A percentile compares a stretch with the other conserved stretches of the same genome.
phyloP scores from a whole-genome alignment of 2,329 filamentous ascomycete species.

The Beauveria varroae region DNA sequence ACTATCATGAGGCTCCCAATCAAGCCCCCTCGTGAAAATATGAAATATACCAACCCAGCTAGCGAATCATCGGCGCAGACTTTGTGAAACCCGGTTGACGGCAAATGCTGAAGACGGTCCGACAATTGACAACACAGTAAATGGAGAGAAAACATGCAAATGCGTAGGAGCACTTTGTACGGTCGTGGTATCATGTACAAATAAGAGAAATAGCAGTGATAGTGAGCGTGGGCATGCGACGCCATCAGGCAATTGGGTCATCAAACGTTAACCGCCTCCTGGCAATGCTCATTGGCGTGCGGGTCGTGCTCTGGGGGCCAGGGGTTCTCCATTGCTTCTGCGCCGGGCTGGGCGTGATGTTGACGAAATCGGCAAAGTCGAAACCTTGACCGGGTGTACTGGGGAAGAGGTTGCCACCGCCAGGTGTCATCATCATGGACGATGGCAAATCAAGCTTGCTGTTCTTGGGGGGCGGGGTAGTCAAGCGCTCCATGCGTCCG shows the following conservation, averaged over 20 bases:
- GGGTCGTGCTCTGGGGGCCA: conserved; percentile 40
- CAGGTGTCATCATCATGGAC: conserved; percentile 84
- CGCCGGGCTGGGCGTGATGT: conserved; percentile 91
- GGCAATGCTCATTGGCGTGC: conserved; percentile 58
- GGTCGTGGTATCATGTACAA: conserved; percentile 28
- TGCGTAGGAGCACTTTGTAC: conserved; percentile 18
- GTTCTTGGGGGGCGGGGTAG: conserved; percentile 67
- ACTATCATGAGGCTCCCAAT: neutral
- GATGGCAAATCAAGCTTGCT: conserved; percentile 62
- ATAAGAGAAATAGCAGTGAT: conserved; percentile 10
- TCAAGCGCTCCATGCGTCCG: conserved; percentile 58
- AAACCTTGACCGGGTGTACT: conserved; percentile 77
- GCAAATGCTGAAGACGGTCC: neutral
- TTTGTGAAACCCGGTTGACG: neutral
- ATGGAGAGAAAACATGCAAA: neutral
- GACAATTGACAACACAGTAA: neutral
- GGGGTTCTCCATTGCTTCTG: conserved; percentile 87
- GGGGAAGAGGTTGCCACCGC: conserved; percentile 60
- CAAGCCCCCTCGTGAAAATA: neutral
- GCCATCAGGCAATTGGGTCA: conserved; percentile 46
- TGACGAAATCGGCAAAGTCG: conserved; percentile 95
- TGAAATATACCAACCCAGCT: conserved; percentile 7
- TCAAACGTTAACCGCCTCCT: conserved; percentile 78
- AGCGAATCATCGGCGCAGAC: neutral
- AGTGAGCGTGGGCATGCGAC: neutral